Evolutionary conservation across 257 asterid genomes (phyloP).

Genomic region (Ilex asprella): DNA sequence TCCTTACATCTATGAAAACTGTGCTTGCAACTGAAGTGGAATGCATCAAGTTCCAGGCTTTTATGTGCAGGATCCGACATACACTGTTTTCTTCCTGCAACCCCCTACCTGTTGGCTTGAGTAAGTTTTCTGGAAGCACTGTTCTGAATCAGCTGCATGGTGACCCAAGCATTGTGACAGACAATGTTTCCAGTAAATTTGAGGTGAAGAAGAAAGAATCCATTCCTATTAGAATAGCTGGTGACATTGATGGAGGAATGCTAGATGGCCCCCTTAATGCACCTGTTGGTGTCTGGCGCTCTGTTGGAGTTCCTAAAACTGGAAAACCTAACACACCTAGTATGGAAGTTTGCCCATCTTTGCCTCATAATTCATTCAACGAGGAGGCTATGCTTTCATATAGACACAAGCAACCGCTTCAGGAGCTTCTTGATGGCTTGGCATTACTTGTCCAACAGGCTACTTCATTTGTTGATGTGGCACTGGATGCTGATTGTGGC

Average conservation of each 20-base stretch:
- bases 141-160: conserved; percentile 43
- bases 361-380: conserved; percentile 67
- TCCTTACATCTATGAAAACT: conserved; percentile 52
- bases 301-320: conserved; percentile 75
- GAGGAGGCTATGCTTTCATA: conserved; percentile 92
- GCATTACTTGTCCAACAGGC: conserved; percentile 96
- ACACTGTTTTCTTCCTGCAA: conserved; percentile 49
- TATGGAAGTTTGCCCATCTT: conserved; percentile 62
- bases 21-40: conserved; percentile 84
- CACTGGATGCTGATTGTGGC: conserved; percentile 90
- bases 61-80: conserved; percentile 92
- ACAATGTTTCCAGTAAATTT: conserved; percentile 52
- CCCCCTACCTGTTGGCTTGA: conserved; percentile 38
- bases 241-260: conserved; percentile 81
- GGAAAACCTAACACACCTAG: conserved; percentile 48
- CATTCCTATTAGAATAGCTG: conserved; percentile 85
- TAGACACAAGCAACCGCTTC: conserved; percentile 91
- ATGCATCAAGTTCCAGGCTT: conserved; percentile 83
- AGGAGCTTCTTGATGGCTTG: conserved; percentile 95
- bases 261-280: conserved; percentile 74
- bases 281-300: conserved; percentile 97
- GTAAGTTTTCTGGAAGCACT: conserved; percentile 55
- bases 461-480: conserved; percentile 93
- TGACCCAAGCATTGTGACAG: conserved; percentile 62
- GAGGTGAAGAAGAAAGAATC: conserved; percentile 81